Conservation (phyloP, 495 filamentous ascomycete genomes). For the Friedmanniomyces simplex region DNA sequence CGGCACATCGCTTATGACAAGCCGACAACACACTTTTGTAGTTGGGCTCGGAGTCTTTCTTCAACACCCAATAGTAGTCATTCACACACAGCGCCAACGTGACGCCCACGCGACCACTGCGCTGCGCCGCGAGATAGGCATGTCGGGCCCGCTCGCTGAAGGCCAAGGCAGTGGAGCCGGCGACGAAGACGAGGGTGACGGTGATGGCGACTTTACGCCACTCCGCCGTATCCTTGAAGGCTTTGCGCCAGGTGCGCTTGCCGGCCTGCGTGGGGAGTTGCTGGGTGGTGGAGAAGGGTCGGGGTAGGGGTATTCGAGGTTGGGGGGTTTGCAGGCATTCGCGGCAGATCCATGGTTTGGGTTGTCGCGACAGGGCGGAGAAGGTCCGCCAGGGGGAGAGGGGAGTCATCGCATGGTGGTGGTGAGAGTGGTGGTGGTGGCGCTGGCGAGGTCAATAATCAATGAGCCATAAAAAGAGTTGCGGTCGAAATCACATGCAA, state of each 20-base stretch:
- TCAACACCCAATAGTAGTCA: constrained; percentile 48
- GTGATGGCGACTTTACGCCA: constrained; percentile 17
- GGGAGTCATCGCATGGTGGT: constrained; percentile 6
- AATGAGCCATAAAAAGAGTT: too few relatives aligned
- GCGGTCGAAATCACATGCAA: too few relatives aligned
- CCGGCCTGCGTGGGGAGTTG: constrained; percentile 9
- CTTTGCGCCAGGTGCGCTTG: constrained; percentile 16
- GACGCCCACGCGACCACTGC: constrained; percentile 69
- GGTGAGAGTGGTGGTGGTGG: too few relatives aligned
- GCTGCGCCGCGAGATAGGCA: constrained; percentile 59
- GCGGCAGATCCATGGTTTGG: constrained; percentile 10
- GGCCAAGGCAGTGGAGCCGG: constrained; percentile 45
- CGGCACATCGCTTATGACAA: constrained; percentile 89
- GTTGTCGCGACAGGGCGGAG: constrained; percentile 3
- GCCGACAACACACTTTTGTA: constrained; percentile 55
- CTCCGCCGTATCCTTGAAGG: neutral
- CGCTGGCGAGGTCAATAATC: too few relatives aligned
- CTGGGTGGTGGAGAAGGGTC: constrained; percentile 12
- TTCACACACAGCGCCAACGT: constrained; percentile 74
- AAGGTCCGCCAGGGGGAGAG: constrained; percentile 2
- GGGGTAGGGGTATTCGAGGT: neutral
- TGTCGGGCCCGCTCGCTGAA: constrained; percentile 66
- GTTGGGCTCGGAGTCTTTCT: constrained; percentile 47
- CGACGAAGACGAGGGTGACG: constrained; percentile 14
- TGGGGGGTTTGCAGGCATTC: constrained; percentile 1